Conservation (phyloP, 768 basidiomycete genomes). For the Chalciporus chontae region DNA sequence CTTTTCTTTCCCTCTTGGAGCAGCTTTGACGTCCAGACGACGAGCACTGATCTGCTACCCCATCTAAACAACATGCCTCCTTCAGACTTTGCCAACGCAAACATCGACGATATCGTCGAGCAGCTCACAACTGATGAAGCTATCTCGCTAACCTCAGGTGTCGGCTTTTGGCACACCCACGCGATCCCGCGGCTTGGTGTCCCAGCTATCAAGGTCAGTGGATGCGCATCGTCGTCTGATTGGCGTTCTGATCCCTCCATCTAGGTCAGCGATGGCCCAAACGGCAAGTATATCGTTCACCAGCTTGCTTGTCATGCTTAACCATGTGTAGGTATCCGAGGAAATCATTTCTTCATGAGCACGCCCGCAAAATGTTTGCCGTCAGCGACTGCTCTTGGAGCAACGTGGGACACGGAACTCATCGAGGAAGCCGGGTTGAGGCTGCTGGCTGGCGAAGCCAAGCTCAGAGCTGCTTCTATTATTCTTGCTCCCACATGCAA, state of each 20-base stretch:
- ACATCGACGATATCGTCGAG: constrained; percentile 60
- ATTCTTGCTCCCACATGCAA: constrained; percentile 82
- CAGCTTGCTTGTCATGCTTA: neutral
- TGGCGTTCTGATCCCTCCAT: constrained; percentile 1
- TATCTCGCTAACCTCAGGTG: constrained; percentile 67
- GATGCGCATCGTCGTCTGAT: constrained; percentile 3
- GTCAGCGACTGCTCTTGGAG: constrained; percentile 68
- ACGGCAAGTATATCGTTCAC: constrained; percentile 41
- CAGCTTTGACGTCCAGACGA: neutral
- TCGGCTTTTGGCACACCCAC: constrained; percentile 77
- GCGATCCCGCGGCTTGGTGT: constrained; percentile 61
- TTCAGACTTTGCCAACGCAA: constrained; percentile 64
- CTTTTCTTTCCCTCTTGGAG: constrained; percentile 10
- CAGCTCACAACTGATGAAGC: constrained; percentile 71
- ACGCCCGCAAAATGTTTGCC: constrained; percentile 80
- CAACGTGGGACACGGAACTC: constrained; percentile 69
- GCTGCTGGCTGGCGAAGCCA: constrained; percentile 69
- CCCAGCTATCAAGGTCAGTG: constrained; percentile 60
- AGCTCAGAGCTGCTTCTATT: constrained; percentile 62
- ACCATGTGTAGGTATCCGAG: constrained; percentile 43
- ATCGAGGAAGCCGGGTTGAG: constrained; percentile 59
- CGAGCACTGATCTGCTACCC: neutral
- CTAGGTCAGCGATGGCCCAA: constrained; percentile 77
- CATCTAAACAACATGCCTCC: constrained; percentile 45
- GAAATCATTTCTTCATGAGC: constrained; percentile 77